phyloP scores from a whole-genome alignment of 257 asterid genomes.

The Scutellaria barbata region DNA sequence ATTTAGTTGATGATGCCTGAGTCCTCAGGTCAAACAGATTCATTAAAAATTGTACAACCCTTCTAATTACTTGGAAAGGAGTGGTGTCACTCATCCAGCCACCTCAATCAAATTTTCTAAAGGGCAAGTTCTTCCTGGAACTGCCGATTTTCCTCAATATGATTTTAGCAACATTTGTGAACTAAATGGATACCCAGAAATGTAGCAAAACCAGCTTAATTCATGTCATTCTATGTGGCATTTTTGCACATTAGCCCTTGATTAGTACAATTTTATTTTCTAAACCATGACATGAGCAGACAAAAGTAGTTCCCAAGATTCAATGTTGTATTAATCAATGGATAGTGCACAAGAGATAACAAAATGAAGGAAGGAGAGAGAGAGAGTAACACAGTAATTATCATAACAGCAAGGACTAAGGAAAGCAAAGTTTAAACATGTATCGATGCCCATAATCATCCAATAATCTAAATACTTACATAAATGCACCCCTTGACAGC shows the following conservation, averaged over 20 bases:
- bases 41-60: neutral
- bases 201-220: neutral
- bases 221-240: neutral
- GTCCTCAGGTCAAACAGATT: neutral
- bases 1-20: neutral
- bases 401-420: constrained; percentile 21
- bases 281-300: constrained; percentile 6
- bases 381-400: constrained; percentile 11
- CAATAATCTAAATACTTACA: constrained; percentile 53
- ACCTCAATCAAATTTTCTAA: neutral
- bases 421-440: constrained; percentile 10
- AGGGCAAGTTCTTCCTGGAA: no score
- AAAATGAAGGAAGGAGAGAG: neutral
- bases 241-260: no score
- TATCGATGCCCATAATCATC: constrained; percentile 23
- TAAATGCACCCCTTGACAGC: constrained; percentile 93
- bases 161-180: no score
- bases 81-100: neutral
- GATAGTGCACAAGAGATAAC: neutral
- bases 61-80: constrained; percentile 11
- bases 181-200: neutral
- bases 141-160: no score
- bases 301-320: constrained; percentile 2
- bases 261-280: neutral
- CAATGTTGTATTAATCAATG: constrained; percentile 1